Evolutionary conservation across 768 basidiomycete species (phyloP), one percentile per base, ranked within the genome.

Genomic region (Rubroboletus satanas): DNA sequence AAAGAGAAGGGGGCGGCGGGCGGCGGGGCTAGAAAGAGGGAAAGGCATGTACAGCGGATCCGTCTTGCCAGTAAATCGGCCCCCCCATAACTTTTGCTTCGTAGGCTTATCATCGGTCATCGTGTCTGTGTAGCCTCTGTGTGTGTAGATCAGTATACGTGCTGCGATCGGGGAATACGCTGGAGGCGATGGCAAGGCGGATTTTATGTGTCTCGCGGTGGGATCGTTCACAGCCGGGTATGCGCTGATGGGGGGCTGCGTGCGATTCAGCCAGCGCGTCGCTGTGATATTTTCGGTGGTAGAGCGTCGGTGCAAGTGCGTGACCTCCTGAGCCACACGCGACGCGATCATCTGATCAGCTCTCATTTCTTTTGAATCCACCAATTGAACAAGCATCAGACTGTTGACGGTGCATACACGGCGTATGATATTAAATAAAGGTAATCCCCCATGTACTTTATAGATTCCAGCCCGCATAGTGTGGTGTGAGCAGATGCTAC

Each of bases 31-130:
- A n/a, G 39, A 6, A 11, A 17, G 3, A 5, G 9, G 26, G 23
- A 23, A 28, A n/a, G 29, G 6, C 7, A 58, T 57, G 51, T 45
- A 61, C 59, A 58, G 44, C 35, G 65, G 94, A 71, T 97, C 94
- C 0, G 91, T 93, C 62, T 83, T 84, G 45, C 91, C 91, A 12
- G 90, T 92, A 66, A 95, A 95, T 33, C 93, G 77, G 14, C 91
- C 91, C 12, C 91, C 90, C 90, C 90, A 93, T 67, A 93, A 72
- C 68, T 91, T 92, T 72, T 90, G 85, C 56, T 82, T 83, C 23
- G 80, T 75, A 9, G 76, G 76, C 60, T 76, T 71, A 45, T 71
- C 70, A 39, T 72, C 70, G 21, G 69, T 8, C 73, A 76, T 77
- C 43, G 63, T 61, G 23, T 44, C 47, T 48, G n/a, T 6, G 18